Conservation (phyloP, 495 filamentous ascomycete species). For the Elasticomyces elasticus region DNA sequence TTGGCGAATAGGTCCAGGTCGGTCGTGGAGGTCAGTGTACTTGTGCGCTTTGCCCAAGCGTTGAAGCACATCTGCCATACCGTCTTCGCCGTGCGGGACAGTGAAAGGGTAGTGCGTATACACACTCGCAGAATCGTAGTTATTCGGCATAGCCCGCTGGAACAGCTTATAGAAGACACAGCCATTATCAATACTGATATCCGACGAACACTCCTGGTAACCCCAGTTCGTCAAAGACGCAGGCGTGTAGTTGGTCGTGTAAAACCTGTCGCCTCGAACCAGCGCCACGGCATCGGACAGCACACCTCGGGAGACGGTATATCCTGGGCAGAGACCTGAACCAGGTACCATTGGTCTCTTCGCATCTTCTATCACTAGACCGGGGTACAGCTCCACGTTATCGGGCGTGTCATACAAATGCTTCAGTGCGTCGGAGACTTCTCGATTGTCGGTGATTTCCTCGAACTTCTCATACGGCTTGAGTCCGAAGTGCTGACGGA, state of each 20-base stretch:
- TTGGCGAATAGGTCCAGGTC: slow-evolving; percentile 31
- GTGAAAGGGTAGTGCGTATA: slow-evolving; percentile 54
- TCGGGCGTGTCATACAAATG: slow-evolving; percentile 73
- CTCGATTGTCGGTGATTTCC: slow-evolving; percentile 71
- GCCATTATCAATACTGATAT: slow-evolving; percentile 43
- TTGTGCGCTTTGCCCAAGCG: slow-evolving; percentile 37
- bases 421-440: slow-evolving; percentile 59
- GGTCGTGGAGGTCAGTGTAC: slow-evolving; percentile 40
- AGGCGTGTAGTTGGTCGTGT: slow-evolving; percentile 62
- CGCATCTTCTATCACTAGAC: slow-evolving; percentile 69
- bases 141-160: slow-evolving; percentile 49
- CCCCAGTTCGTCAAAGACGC: slow-evolving; percentile 78
- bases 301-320: slow-evolving; percentile 72
- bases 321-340: slow-evolving; percentile 71
- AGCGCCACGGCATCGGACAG: slow-evolving; percentile 76
- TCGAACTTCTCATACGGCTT: slow-evolving; percentile 68
- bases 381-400: slow-evolving; percentile 72
- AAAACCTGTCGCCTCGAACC: slow-evolving; percentile 81
- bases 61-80: slow-evolving; percentile 43
- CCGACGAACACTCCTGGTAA: slow-evolving; percentile 41
- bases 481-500: slow-evolving; percentile 70
- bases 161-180: slow-evolving; percentile 53
- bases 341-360: slow-evolving; percentile 66
- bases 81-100: slow-evolving; percentile 33
- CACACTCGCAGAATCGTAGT: slow-evolving; percentile 46